Conservation (phyloP, 208 protist species). For the Leishmania gerbilli region DNA sequence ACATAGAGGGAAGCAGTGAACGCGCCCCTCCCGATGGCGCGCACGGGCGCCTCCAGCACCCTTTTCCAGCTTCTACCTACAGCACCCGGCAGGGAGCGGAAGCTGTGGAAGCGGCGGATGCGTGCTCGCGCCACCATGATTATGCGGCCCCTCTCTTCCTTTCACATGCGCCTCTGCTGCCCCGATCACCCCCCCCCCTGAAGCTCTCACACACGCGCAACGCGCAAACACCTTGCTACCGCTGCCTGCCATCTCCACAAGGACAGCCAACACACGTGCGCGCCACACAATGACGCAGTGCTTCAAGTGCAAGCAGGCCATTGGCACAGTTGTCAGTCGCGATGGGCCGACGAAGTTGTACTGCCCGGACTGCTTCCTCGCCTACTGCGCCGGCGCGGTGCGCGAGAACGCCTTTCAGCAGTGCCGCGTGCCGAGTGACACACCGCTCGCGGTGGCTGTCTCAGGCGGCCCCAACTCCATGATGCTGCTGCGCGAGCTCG, state of each 20-base stretch:
- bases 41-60: not conserved
- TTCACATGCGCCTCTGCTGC: not conserved
- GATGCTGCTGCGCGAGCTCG: conserved; percentile 67
- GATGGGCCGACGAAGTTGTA: conserved; percentile 72
- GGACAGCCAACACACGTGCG: not conserved
- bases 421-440: conserved; percentile 61
- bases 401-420: conserved; percentile 60
- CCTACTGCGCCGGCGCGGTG: conserved; percentile 53
- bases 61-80: not conserved
- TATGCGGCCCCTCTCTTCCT: not conserved
- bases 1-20: not conserved
- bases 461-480: conserved; percentile 74
- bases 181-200: not conserved
- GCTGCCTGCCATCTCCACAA: not conserved
- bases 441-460: conserved; percentile 71
- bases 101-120: not conserved
- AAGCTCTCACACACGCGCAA: not conserved
- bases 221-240: not conserved
- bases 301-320: conserved; percentile 74
- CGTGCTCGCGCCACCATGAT: not conserved
- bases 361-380: conserved; percentile 71
- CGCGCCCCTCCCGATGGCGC: not conserved
- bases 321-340: conserved; percentile 54
- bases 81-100: not conserved
- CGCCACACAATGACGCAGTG: conserved; percentile 33